Conservation (phyloP, 768 basidiomycete species). For the Hemileccinum rubropunctum region DNA sequence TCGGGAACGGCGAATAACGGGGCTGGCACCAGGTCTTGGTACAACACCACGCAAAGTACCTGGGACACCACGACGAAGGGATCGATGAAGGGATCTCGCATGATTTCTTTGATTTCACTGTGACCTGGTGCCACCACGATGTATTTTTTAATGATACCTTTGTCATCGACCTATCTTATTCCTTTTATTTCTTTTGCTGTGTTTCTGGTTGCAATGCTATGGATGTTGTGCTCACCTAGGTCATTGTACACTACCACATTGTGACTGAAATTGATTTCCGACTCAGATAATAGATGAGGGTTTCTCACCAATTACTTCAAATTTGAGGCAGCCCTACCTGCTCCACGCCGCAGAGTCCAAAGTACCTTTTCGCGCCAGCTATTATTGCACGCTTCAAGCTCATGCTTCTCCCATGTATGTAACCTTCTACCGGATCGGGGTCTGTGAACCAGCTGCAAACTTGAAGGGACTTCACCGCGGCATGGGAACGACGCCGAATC, state of each 20-base stretch:
- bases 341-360: no score
- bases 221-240: constrained; percentile 22
- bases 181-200: constrained; percentile 30
- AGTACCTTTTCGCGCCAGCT: no score
- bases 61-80: constrained; percentile 54
- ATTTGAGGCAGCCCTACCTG: no score
- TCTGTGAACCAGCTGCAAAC: not conserved
- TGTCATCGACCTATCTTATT: constrained; percentile 30
- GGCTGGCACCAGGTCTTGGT: constrained; percentile 40
- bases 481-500: not conserved
- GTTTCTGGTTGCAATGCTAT: constrained; percentile 28
- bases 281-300: no score
- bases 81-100: constrained; percentile 22
- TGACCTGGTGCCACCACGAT: constrained; percentile 17
- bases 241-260: not conserved
- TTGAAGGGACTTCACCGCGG: not conserved
- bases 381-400: not conserved
- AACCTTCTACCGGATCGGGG: not conserved
- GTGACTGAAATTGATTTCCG: not conserved
- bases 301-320: no score
- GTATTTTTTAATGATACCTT: constrained; percentile 22
- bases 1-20: constrained; percentile 56
- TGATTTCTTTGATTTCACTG: constrained; percentile 4
- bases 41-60: constrained; percentile 54
- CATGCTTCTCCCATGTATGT: no score